Evolutionary conservation across 768 basidiomycete genomes (phyloP).

Genomic region (Hirschioporus abietinus): DNA sequence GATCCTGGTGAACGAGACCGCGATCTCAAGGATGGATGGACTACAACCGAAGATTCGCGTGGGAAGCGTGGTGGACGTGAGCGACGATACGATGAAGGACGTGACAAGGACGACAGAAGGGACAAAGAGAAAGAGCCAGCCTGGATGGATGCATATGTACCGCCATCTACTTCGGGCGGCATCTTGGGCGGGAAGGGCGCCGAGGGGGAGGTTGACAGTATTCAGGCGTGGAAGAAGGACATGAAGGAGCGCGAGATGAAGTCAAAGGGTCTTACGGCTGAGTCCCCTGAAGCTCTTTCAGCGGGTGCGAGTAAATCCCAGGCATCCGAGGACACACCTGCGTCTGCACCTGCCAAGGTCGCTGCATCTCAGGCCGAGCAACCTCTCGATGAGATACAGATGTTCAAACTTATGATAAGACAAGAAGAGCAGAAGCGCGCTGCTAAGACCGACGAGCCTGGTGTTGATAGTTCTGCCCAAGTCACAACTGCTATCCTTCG

Average conservation of each 20-base stretch:
- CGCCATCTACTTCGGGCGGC: constrained; percentile 40
- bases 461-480: background rate
- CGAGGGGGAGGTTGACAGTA: constrained; percentile 72
- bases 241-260: constrained; percentile 71
- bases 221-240: constrained; percentile 84
- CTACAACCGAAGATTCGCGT: constrained; percentile 55
- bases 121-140: constrained; percentile 81
- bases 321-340: background rate
- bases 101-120: constrained; percentile 43
- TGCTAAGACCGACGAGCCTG: background rate
- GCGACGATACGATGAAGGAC: constrained; percentile 44
- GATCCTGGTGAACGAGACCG: constrained; percentile 39
- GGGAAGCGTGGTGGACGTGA: constrained; percentile 60
- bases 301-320: constrained; percentile 7
- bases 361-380: constrained; percentile 20
- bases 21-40: constrained; percentile 54
- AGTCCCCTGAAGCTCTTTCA: constrained; percentile 14
- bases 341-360: background rate
- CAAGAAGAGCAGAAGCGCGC: constrained; percentile 49
- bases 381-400: constrained; percentile 74
- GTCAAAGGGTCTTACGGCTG: constrained; percentile 32
- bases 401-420: constrained; percentile 82
- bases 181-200: constrained; percentile 34
- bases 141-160: constrained; percentile 89
- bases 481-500: background rate